phyloP scores from a whole-genome alignment of 208 protist species.

The Crithidia expoeki region DNA sequence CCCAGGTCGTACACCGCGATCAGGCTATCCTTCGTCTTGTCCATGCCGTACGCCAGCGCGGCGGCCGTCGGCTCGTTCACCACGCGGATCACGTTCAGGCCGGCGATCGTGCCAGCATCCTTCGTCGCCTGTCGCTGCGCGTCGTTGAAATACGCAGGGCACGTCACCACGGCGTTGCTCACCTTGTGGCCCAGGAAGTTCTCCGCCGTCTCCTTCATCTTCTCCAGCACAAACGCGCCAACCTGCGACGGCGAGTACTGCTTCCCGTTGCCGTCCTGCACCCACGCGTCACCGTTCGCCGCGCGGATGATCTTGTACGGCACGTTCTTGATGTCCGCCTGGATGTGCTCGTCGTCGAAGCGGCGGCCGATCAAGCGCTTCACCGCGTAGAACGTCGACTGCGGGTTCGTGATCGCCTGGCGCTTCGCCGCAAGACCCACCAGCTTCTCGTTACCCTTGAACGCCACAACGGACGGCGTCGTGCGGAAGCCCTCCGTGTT shows the following conservation, averaged over 20 bases:
- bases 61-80: slow-evolving; percentile 99
- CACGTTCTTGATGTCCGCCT: slow-evolving; percentile 80
- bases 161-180: slow-evolving; percentile 94
- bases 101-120: slow-evolving; percentile 95
- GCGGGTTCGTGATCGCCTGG: slow-evolving; percentile 80
- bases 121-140: too few relatives aligned
- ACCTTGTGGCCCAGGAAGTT: slow-evolving; percentile 40
- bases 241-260: slow-evolving; percentile 88
- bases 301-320: slow-evolving; percentile 97
- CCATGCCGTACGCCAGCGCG: slow-evolving; percentile 54
- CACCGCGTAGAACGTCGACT: slow-evolving; percentile 87
- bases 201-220: slow-evolving; percentile 85
- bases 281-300: slow-evolving; percentile 93
- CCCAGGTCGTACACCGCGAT: slow-evolving; percentile 83
- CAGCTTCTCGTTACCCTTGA: slow-evolving; percentile 84
- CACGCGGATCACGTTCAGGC: slow-evolving; percentile 94
- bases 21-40: slow-evolving; percentile 96
- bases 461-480: slow-evolving; percentile 86
- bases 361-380: slow-evolving; percentile 87
- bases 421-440: slow-evolving; percentile 78
- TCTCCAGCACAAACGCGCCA: slow-evolving; percentile 73
- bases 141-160: slow-evolving; percentile 98
- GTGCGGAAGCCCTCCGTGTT: slow-evolving; percentile 87
- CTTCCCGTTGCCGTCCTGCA: slow-evolving; percentile 84
- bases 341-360: slow-evolving; percentile 76